Evolutionary conservation across 2,329 filamentous ascomycete species (phyloP), one percentile per base, ranked within the genome.

Genomic region (Xylariaceae sp.): DNA sequence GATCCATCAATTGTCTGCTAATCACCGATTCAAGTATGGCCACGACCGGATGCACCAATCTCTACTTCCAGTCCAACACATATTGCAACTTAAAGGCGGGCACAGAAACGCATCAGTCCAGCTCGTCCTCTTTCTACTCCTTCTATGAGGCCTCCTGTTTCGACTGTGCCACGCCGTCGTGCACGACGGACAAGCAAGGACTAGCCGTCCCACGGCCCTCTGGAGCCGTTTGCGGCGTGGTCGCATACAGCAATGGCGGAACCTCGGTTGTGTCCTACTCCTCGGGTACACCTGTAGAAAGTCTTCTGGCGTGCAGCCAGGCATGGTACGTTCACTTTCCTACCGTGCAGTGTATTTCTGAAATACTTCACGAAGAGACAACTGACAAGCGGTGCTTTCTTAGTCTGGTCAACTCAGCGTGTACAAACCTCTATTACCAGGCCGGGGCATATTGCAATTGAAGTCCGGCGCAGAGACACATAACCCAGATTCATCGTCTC

Each of bases 371-470:
- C n/a, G 14, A 10, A 12, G 7, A 31, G 13, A 39, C 45, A 9
- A 34, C 43, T 51, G 16, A 51, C 38, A 31, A 45, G 2, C 17
- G 36, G 28, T 22, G n/a, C 12, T 19, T 46, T 51, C 11, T 46
- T 18, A 51, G 48, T 31, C 6, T 51, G 43, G 17, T 39, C 36
- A 51, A 28, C 17, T 47, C 31, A 19, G 43, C 6, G 1, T 51
- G 48, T 38, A 51, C 48, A 31, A 51, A 51, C 42, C 12, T 47
- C 14, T 51, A 51, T 46, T 51, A 47, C 39, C 28, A 51, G 48
- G 48, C 45, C 11, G 40, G 44, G 39, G 43, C 42, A 11, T 40
- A 51, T 28, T 51, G 44, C 19, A 51, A 51, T 40, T 47, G 16
- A 38, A 51, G 13, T 43, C 39, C 3, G 49, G 49, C 19, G 49